Base-by-base conservation (phyloP, 805 yeast genomes). In the Yamadazyma laniorum region DNA sequence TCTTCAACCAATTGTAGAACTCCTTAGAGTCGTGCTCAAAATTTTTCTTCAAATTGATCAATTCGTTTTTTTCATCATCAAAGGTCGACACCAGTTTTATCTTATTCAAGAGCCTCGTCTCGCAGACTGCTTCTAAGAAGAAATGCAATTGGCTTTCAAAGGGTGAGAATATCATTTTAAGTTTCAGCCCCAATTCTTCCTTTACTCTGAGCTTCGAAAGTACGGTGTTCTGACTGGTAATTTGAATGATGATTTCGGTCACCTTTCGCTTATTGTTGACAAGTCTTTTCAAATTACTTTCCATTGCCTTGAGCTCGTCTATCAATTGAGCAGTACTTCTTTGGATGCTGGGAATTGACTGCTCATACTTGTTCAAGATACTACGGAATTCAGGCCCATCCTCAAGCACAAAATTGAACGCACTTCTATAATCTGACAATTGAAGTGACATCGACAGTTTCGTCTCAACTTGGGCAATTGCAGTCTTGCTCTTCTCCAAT, bases 371-470 rank as follows among this genome's bases (percentile, higher is more conserved):
- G 6, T 44, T 45, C 28, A 69, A 51, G 4, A 58, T 42, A 15
- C 50, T 58, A 18, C 74, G 46, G 37, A 68, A 67, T 34, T 66
- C 70, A 4, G 74, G 74, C 0, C 74, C 74, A 44, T 69, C 74
- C 32, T 67, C 69, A 13, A 65, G 50, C 25, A 51, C 56, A 39
- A 67, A 66, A 23, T 45, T 53, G 40, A 65, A 67, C 4, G 55
- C 65, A 25, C 45, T 53, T 31, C 61, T 53, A 37, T 53, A 57
- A 21, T 60, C 59, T 3, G 44, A 27, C 3, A 47, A 32, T 25
- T 32, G 35, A 17, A 44, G 30, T 3, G 28, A n/a, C 4, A 21
- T 18, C 4, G 40, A 16, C 7, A 8, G 15, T 16, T 4, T 13
- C 6, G 31, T 28, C 7, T 28, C 18, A 12, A 28, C 12, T 12